Percentiles rank a stretch among this genome's conserved stretches.
These are phyloP conservation scores for Biscogniauxia sp. DNA, from an alignment of 2,329 filamentous ascomycete genomes.

Conservation along the genomic window DNA sequence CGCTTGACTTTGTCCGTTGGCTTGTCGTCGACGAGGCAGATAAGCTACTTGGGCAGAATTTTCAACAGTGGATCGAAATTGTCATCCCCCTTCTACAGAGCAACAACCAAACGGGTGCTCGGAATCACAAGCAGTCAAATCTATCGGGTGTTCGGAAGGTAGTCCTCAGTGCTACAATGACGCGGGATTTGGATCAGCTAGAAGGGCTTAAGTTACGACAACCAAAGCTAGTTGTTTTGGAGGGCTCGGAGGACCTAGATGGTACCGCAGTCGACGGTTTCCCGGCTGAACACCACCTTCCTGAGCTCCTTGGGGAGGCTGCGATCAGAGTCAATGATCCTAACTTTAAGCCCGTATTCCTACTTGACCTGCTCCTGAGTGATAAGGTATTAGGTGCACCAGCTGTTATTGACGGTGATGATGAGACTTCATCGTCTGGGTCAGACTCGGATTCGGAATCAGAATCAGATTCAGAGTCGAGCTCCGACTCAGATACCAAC, in stretches of 20 bases:
- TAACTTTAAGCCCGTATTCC: conserved; percentile 75
- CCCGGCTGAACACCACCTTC: conserved; percentile 54
- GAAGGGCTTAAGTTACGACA: conserved; percentile 68
- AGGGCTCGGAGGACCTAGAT: conserved; percentile 44
- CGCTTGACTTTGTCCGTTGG: conserved; percentile 76
- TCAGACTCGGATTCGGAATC: conserved; percentile 37
- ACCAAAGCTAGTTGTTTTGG: conserved; percentile 74
- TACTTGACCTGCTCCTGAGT: conserved; percentile 71
- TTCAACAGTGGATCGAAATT: conserved; percentile 82
- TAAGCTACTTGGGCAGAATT: conserved; percentile 85
- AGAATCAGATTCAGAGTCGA: conserved; percentile 24
- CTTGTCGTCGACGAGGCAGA: conserved; percentile 93
- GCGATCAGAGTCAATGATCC: conserved; percentile 67
- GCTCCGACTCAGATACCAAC: too few relatives aligned
- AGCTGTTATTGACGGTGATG: conserved; percentile 19
- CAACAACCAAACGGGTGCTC: conserved; percentile 45
- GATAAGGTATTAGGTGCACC: conserved; percentile 41
- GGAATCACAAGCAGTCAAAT: conserved; percentile 53
- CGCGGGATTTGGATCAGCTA: conserved; percentile 77
- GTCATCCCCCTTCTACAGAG: conserved; percentile 62
- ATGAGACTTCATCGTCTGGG: conserved; percentile 36
- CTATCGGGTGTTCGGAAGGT: conserved; percentile 69
- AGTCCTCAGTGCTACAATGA: conserved; percentile 89
- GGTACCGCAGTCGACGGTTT: conserved; percentile 37
- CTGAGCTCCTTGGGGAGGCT: conserved; percentile 59